Conservation (phyloP, 176 grass and related monocot species). For the Stipa capillata region DNA sequence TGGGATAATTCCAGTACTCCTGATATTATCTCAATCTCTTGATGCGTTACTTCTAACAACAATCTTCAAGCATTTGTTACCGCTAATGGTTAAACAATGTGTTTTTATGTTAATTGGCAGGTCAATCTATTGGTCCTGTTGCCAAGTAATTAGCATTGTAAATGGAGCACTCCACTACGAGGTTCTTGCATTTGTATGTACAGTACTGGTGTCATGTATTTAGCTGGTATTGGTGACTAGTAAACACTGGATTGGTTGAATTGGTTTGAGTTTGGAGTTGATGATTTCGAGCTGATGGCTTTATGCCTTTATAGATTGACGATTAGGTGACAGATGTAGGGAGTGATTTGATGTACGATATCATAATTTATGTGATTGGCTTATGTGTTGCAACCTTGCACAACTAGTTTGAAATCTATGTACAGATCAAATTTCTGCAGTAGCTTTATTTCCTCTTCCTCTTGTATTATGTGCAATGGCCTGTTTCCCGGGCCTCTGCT, state of each 20-base stretch:
- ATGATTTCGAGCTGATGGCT: not conserved
- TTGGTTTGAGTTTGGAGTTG: constrained; percentile 35
- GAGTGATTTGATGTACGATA: constrained; percentile 26
- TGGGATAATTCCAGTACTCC: constrained; percentile 22
- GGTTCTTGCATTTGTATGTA: constrained; percentile 26
- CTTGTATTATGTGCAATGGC: not conserved
- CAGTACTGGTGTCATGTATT: constrained; percentile 26
- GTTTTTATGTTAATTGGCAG: constrained; percentile 8
- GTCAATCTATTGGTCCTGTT: constrained; percentile 16
- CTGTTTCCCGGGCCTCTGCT: no score
- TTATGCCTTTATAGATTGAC: constrained; percentile 33
- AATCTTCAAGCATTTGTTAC: not conserved
- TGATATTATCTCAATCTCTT: constrained; percentile 18
- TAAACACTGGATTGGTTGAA: constrained; percentile 17
- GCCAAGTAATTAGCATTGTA: constrained; percentile 24
- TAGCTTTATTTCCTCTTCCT: not conserved
- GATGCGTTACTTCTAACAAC: not conserved
- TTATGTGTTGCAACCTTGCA: constrained; percentile 14
- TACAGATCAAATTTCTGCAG: not conserved
- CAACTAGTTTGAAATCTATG: not conserved
- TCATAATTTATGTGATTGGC: constrained; percentile 28
- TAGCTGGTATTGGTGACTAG: constrained; percentile 23
- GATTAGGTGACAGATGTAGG: constrained; percentile 31
- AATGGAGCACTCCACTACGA: not conserved
- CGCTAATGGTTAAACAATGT: not conserved